Conservation (phyloP, 371 early-diverging fungal genomes). For the Mucor mucedo region DNA sequence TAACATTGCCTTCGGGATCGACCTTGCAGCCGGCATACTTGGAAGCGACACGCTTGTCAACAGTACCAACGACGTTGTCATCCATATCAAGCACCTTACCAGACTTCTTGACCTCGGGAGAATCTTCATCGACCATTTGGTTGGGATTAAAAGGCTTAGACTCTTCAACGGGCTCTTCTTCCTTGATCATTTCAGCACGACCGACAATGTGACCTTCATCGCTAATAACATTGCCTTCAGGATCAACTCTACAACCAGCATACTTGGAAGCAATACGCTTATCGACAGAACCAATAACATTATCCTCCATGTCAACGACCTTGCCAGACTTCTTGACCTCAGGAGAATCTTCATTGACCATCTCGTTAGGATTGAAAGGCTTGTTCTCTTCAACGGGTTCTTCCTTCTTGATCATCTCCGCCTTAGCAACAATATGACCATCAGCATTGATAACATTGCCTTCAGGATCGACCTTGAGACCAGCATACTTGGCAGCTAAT, state of each 20-base stretch:
- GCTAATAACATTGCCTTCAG: conserved; percentile 21
- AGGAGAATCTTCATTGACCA: conserved; percentile 20
- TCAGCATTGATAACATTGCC: conserved; percentile 24
- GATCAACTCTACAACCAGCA: conserved; percentile 25
- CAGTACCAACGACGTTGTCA: conserved; percentile 15
- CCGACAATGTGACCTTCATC: conserved; percentile 25
- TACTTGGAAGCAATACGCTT: conserved; percentile 16
- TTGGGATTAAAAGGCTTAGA: conserved; percentile 20
- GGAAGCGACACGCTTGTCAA: conserved; percentile 13
- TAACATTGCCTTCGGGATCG: conserved; percentile 11
- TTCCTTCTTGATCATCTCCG: conserved; percentile 21
- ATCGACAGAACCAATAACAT: conserved; percentile 23
- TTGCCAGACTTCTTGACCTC: conserved; percentile 25
- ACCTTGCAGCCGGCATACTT: conserved; percentile 22
- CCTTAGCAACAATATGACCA: conserved; percentile 24
- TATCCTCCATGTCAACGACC: conserved; percentile 24
- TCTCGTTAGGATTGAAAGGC: conserved; percentile 22
- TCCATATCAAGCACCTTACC: conserved; percentile 25
- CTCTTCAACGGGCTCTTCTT: conserved; percentile 9
- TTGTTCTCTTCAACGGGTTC: conserved; percentile 6
- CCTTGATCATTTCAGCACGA: conserved; percentile 19
- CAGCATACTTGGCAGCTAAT: conserved; percentile 15
- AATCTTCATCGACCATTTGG: conserved; percentile 16
- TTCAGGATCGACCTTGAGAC: conserved; percentile 24
- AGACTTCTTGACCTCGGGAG: conserved; percentile 24